Evolutionary conservation across 352 stramenopile species (phyloP), one percentile per base, ranked within the genome.

Genomic region (Globisporangium takayamanum): DNA sequence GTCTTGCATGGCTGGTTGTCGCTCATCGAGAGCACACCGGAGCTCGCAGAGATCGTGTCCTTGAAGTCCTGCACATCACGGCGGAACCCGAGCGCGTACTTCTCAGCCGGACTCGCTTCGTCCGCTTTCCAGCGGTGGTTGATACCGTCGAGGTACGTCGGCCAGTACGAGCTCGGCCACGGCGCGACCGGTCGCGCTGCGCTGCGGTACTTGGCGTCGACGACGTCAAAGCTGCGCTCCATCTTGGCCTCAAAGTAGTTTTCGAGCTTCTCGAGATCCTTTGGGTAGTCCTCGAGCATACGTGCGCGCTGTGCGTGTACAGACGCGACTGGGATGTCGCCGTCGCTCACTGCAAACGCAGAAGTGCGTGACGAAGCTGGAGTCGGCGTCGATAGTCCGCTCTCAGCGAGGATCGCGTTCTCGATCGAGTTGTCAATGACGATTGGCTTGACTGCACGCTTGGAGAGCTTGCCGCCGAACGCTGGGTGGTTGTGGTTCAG

Each of bases 111-210:
- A 20, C 70, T 76, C 5, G 53, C 26, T 15, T 66, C 45, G 20
- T 59, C 66, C 18, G 62, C 57, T 7, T 33, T 71, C 76, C 75
- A 79, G 7, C 66, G 55, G 59, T 67, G 55, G 68, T 88, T 87
- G 70, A 88, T 88, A 49, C 76, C 70, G 66, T 88, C 78, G 42
- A 74, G 62, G 65, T 78, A 87, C 39, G 62, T 68, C 5, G 78
- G 76, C 74, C 76, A 88, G 73, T 88, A 88, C 64, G 70, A 80
- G 39, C 69, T 56, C 12, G 74, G 70, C 74, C 74, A 84, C 41
- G 74, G 74, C 62, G 42, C 75, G 7, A 39, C 33, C 33, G 33
- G 33, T 18, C 45, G 68, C 1, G 5, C 55, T 28, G 62, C 48
- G 5, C 60, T 72, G 20, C 45, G 37, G 41, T 73, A 48, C 39